These are phyloP conservation scores for Darksidea phi DNA, from an alignment of 495 filamentous ascomycete species.

Conservation along the genomic window DNA sequence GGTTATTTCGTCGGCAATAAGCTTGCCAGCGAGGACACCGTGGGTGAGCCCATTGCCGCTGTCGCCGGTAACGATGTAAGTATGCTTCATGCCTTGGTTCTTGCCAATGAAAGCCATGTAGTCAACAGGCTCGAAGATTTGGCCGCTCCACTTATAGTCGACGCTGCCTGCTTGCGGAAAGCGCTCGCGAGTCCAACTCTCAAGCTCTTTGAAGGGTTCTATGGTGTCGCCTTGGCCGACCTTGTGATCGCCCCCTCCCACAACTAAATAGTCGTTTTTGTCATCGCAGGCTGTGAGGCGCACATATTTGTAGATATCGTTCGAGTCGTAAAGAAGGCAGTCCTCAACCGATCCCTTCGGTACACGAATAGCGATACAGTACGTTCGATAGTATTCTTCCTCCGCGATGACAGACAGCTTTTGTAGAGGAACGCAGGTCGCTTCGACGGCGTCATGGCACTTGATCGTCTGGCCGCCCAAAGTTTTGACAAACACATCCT, in stretches of 20 bases:
- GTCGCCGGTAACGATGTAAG: slow-evolving; percentile 58
- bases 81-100: slow-evolving; percentile 53
- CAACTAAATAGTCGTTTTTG: slow-evolving; percentile 55
- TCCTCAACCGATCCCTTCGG: slow-evolving; percentile 54
- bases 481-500: slow-evolving; percentile 45
- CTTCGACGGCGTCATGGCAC: slow-evolving; percentile 53
- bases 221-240: slow-evolving; percentile 52
- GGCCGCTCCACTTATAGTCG: slow-evolving; percentile 59
- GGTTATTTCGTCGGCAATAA: slow-evolving; percentile 57
- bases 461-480: slow-evolving; percentile 49
- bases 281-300: slow-evolving; percentile 53
- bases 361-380: slow-evolving; percentile 58
- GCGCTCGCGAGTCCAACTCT: slow-evolving; percentile 53
- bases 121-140: slow-evolving; percentile 58
- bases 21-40: slow-evolving; percentile 52
- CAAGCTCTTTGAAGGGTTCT: slow-evolving; percentile 51
- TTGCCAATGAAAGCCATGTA: slow-evolving; percentile 57
- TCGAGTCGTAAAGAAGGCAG: slow-evolving; percentile 56
- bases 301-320: slow-evolving; percentile 55
- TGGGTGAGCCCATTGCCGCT: slow-evolving; percentile 62
- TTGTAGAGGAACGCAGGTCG: slow-evolving; percentile 58
- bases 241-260: slow-evolving; percentile 62
- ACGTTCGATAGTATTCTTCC: slow-evolving; percentile 53
- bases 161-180: slow-evolving; percentile 51
- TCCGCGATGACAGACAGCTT: slow-evolving; percentile 53